These are phyloP conservation scores for Penicillium hesseltinei DNA, from an alignment of 2,329 filamentous ascomycete genomes.

Conservation along the genomic window DNA sequence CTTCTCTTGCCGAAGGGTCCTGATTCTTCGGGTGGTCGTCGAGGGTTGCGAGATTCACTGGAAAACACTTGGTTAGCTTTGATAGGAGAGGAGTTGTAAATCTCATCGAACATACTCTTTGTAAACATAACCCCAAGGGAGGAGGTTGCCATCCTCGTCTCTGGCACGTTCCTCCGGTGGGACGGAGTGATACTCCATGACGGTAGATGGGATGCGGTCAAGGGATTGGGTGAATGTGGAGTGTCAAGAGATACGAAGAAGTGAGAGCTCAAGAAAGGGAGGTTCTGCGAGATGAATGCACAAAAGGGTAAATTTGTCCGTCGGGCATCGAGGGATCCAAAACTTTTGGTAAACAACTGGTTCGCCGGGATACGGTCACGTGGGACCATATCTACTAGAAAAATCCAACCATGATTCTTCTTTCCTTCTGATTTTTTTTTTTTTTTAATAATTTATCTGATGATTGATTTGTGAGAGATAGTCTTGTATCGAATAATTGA, in stretches of 20 bases:
- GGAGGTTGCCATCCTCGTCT: conserved; percentile 56
- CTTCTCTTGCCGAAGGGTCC: conserved; percentile 60
- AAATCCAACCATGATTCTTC: background rate
- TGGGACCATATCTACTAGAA: conserved; percentile 1
- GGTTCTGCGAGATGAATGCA: background rate
- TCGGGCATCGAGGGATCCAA: conserved; percentile 1
- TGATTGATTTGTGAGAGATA: too few species aligned
- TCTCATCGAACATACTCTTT: conserved; percentile 53
- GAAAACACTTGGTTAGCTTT: background rate
- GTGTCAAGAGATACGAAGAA: background rate
- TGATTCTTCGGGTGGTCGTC: conserved; percentile 57
- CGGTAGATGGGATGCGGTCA: background rate
- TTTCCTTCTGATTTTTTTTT: background rate
- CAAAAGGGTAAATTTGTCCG: background rate
- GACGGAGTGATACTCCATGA: conserved; percentile 65
- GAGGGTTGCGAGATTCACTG: conserved; percentile 50
- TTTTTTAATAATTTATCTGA: background rate
- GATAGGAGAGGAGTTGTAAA: background rate
- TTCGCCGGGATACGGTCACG: conserved; percentile 28
- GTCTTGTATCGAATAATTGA: background rate
- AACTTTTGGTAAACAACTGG: conserved; percentile 26
- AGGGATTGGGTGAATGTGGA: background rate
- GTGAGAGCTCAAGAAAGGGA: background rate
- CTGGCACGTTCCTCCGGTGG: conserved; percentile 61
- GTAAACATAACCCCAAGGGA: conserved; percentile 64